phyloP scores from a whole-genome alignment of 495 filamentous ascomycete species.

The Lepidopterella palustris region DNA sequence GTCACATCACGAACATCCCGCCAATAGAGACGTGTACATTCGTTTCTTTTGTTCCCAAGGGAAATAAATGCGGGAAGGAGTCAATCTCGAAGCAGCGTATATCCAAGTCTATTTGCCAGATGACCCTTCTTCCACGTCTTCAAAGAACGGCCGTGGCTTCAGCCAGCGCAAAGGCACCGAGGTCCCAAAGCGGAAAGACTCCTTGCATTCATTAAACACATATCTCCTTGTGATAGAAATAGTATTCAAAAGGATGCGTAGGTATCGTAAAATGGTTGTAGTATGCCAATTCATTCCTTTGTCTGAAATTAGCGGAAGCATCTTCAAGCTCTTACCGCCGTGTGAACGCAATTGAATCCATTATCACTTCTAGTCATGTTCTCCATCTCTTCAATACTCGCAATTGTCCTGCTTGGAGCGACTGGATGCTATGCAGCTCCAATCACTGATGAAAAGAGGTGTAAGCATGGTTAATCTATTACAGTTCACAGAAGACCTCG shows the following conservation, averaged over 20 bases:
- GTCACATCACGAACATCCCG: too few species aligned
- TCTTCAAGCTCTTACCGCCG: too few species aligned
- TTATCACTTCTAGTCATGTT: background rate
- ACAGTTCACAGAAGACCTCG: background rate
- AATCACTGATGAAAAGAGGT: slow-evolving; percentile 10
- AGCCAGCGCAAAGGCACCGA: background rate
- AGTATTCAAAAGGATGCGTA: background rate
- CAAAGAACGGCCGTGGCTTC: background rate
- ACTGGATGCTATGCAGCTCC: slow-evolving; percentile 12
- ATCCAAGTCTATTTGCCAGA: background rate
- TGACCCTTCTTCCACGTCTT: background rate
- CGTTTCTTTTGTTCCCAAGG: background rate
- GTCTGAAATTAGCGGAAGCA: background rate
- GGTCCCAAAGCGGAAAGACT: background rate
- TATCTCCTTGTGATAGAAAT: background rate
- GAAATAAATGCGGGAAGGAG: background rate
- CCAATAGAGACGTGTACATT: background rate
- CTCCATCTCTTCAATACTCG: background rate
- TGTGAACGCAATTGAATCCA: too few species aligned
- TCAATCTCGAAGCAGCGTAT: background rate
- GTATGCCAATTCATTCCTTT: background rate
- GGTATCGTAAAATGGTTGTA: background rate
- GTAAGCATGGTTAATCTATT: background rate
- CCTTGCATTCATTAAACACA: background rate
- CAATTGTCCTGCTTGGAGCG: background rate